phyloP scores from a whole-genome alignment of 148 eudicot genomes.

The Pouteria glomerata region DNA sequence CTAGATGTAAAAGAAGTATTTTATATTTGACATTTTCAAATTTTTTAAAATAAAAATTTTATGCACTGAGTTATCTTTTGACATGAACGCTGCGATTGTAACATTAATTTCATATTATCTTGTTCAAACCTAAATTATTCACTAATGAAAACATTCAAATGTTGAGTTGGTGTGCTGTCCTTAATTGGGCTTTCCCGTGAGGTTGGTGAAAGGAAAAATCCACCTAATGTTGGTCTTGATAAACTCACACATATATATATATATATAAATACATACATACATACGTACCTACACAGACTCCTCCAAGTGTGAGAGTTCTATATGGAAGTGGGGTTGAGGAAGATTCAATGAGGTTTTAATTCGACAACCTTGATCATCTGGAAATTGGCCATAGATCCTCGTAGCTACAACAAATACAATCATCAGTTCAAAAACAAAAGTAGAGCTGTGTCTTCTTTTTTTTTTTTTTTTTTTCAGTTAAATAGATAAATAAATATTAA shows the following conservation, averaged over 20 bases:
- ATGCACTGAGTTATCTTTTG: too few relatives aligned
- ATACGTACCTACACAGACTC: too few relatives aligned
- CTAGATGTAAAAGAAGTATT: too few relatives aligned
- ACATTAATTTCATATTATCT: background rate
- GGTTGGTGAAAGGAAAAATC: conserved; percentile 34
- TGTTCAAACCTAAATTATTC: conserved; percentile 6
- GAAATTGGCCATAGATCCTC: background rate
- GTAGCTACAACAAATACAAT: too few relatives aligned
- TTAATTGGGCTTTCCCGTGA: conserved; percentile 17
- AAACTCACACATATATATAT: background rate
- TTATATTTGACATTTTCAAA: too few relatives aligned
- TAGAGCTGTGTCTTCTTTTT: conserved; percentile 48
- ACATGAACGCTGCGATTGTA: background rate
- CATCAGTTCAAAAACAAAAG: too few relatives aligned
- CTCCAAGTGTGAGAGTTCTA: too few relatives aligned
- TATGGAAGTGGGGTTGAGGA: too few relatives aligned
- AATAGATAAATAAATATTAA: conserved; percentile 10
- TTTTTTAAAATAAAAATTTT: too few relatives aligned
- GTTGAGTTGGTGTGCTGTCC: conserved; percentile 26
- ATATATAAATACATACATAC: too few relatives aligned
- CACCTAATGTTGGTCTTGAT: conserved; percentile 26
- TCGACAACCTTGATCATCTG: background rate
- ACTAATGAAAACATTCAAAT: conserved; percentile 16
- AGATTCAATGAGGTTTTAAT: background rate
- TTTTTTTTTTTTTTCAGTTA: too few relatives aligned